Base-by-base conservation (phyloP, 139 green algal genomes). In the Ettlia oleoabundans region DNA sequence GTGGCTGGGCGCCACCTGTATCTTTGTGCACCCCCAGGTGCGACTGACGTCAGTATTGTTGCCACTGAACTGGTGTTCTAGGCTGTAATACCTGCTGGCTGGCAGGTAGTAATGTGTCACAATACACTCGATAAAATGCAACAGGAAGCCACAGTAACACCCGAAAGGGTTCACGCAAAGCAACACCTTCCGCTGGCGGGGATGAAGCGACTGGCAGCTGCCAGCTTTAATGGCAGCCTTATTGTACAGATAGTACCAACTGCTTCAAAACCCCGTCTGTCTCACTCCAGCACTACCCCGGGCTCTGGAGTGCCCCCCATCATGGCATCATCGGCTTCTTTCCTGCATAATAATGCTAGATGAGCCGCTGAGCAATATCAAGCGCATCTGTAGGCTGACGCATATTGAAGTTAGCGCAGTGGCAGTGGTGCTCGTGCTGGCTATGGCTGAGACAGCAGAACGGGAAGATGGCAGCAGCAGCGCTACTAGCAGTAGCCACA, bases 321-420 rank as follows among this genome's bases (percentile, higher is more conserved):
- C 73, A 80, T 68, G 2, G 73, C 35, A 32, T 80, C 73, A 22
- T 80, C 73, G 1, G 73, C 73, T 52, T 80, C 73, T 52, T 80
- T 69, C 73, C 73, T 80, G 53, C 35, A 38, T 41, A n/a, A 32
- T 26, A n/a, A n/a, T 37, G 61, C 28, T n/a, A 37, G 61, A 37
- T 26, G 2, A 67, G 61, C 24, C 15, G n/a, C n/a, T n/a, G n/a
- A n/a, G n/a, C n/a, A n/a, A n/a, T n/a, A n/a, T n/a, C n/a, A n/a
- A n/a, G n/a, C 15, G 47, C 47, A 58, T 15, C 10, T 58, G 47
- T 15, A 58, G 47, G 47, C 13, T 15, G 47, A 58, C n/a, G n/a
- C n/a, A 15, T 24, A 58, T 58, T 10, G 47, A 58, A 15, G 47
- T 58, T 58, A 58, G n/a, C n/a, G n/a, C n/a, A n/a, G n/a, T n/a